A percentile compares a stretch with the other conserved stretches of the same genome.
phyloP scores from a whole-genome alignment of 192 early-diverging fungal species.

The Coemansia biformis region DNA sequence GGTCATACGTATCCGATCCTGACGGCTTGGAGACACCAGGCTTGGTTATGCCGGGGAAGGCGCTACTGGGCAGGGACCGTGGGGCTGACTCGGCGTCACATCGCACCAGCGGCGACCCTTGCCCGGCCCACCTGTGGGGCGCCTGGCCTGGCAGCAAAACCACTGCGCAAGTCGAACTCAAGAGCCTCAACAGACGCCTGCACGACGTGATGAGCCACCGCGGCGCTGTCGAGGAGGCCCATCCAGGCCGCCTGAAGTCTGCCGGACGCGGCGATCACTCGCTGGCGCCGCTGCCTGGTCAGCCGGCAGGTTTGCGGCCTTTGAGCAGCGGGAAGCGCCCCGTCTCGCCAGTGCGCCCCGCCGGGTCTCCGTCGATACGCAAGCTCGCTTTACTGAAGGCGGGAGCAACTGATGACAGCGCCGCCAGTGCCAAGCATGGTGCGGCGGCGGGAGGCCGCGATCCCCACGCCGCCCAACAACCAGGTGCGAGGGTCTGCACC shows the following conservation, averaged over 20 bases:
- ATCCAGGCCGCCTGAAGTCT: background rate
- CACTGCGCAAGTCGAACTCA: constrained; percentile 10
- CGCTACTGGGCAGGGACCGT: constrained; percentile 3
- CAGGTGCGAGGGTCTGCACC: no score
- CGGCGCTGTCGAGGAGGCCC: background rate
- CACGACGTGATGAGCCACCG: constrained; percentile 24
- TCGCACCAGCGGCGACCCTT: background rate
- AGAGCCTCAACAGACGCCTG: constrained; percentile 17
- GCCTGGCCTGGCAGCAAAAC: background rate
- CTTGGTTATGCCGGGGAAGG: constrained; percentile 4
- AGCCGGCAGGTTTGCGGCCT: background rate
- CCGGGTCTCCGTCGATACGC: constrained; percentile 24
- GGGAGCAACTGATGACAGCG: background rate
- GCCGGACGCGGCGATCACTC: background rate
- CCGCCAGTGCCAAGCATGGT: no score
- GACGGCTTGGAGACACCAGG: constrained; percentile 11
- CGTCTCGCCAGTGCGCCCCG: background rate
- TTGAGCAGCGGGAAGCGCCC: background rate
- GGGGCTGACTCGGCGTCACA: background rate
- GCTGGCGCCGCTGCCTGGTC: background rate
- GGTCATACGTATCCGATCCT: constrained; percentile 7
- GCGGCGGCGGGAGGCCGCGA: no score
- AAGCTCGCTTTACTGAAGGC: constrained; percentile 14
- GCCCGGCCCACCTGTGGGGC: background rate
- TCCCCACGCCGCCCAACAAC: no score